Conservation (phyloP, 2,329 filamentous ascomycete genomes). For the Talaromyces verruculosus region DNA sequence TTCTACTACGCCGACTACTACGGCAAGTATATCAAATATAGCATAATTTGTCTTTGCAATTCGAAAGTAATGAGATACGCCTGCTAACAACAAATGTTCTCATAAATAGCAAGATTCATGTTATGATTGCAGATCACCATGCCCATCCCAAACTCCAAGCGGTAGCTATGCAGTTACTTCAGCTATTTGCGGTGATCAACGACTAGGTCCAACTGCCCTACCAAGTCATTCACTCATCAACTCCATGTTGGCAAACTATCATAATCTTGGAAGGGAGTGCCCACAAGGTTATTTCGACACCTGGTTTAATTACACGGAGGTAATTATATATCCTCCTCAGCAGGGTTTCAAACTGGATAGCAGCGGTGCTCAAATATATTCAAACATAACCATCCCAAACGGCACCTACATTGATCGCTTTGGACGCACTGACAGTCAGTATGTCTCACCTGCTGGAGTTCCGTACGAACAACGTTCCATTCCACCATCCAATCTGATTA, state of each 20-base stretch:
- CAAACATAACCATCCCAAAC: not conserved
- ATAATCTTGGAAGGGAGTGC: not conserved
- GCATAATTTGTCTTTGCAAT: not conserved
- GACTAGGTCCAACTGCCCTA: conserved; percentile 5
- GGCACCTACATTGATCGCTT: not conserved
- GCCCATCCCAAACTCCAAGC: not conserved
- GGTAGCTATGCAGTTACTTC: not conserved
- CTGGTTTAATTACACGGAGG: not conserved
- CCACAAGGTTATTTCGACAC: conserved; percentile 1
- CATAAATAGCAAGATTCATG: not conserved
- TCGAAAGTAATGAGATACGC: too few relatives aligned
- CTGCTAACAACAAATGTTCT: not conserved
- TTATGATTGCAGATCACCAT: not conserved
- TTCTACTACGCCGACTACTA: not conserved
- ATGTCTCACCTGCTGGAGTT: not conserved
- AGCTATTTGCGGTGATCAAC: not conserved
- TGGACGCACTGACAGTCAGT: not conserved
- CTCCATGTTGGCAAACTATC: conserved; percentile 4
- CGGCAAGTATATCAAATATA: not conserved
- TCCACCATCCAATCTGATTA: not conserved
- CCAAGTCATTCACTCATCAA: not conserved
- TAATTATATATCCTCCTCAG: not conserved
- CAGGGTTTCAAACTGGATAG: not conserved
- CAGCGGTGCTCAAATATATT: not conserved
- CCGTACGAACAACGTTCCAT: not conserved